A percentile compares a stretch with the other conserved stretches of the same genome.
Evolutionary conservation across 2,329 filamentous ascomycete genomes (phyloP).

Genomic region (Didymella pomorum): DNA sequence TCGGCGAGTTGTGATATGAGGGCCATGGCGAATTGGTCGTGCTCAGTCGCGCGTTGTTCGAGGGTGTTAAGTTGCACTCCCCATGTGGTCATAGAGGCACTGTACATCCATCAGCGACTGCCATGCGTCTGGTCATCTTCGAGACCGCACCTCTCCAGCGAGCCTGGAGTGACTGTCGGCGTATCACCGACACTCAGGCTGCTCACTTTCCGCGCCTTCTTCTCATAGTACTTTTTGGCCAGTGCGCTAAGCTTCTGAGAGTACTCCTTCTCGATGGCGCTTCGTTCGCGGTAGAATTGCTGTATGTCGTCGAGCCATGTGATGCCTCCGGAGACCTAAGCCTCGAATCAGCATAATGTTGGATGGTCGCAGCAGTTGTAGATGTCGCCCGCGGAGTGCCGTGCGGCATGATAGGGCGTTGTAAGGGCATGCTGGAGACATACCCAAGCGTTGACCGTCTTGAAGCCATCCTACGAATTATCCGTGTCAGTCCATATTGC

Average conservation of each 20-base stretch:
- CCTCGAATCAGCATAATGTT: slow-evolving; percentile 34
- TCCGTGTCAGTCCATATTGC: slow-evolving; percentile 37
- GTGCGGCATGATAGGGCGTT: background rate
- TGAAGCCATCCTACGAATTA: slow-evolving; percentile 84
- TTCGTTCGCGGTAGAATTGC: slow-evolving; percentile 94
- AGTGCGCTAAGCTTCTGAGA: slow-evolving; percentile 84
- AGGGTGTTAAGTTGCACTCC: slow-evolving; percentile 90
- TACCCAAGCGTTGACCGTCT: slow-evolving; percentile 90
- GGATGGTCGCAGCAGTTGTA: slow-evolving; percentile 7
- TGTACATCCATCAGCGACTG: slow-evolving; percentile 48
- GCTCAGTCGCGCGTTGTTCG: slow-evolving; percentile 85
- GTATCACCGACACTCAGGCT: slow-evolving; percentile 92
- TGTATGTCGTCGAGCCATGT: slow-evolving; percentile 96
- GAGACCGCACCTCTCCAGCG: slow-evolving; percentile 76
- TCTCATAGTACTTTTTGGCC: slow-evolving; percentile 96
- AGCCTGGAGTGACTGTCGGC: slow-evolving; percentile 91
- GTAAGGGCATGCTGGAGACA: slow-evolving; percentile 32
- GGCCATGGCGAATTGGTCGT: slow-evolving; percentile 83
- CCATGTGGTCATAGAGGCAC: slow-evolving; percentile 97
- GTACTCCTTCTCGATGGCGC: slow-evolving; percentile 96
- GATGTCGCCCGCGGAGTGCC: slow-evolving; percentile 19
- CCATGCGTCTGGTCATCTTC: slow-evolving; percentile 1
- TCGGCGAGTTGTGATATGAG: slow-evolving; percentile 84
- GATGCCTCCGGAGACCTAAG: slow-evolving; percentile 80
- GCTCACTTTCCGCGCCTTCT: slow-evolving; percentile 90